A percentile compares a stretch with the other conserved stretches of the same genome.
Evolutionary conservation across 2,329 filamentous ascomycete species (phyloP).

Genomic region (Pseudogymnoascus sp.): DNA sequence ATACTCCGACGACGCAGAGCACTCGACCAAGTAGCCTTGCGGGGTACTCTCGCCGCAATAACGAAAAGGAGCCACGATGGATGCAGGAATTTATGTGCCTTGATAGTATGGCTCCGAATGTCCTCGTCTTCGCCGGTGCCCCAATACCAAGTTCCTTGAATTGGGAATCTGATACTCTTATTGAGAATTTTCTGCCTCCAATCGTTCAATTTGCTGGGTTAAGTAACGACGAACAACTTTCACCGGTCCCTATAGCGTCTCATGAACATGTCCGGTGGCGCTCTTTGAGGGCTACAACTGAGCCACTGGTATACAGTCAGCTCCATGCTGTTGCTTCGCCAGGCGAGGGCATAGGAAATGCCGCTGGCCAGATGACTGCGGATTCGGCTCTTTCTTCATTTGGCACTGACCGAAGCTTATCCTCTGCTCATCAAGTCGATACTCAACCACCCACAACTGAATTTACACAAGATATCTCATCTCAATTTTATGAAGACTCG

Average conservation of each 20-base stretch:
- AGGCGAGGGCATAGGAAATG: conserved; percentile 26
- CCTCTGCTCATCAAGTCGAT: conserved; percentile 18
- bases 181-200: conserved; percentile 37
- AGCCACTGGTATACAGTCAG: conserved; percentile 36
- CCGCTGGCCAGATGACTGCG: conserved; percentile 42
- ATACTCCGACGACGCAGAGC: neutral
- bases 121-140: conserved; percentile 52
- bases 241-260: conserved; percentile 10
- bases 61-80: neutral
- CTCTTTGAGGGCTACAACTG: conserved; percentile 40
- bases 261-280: conserved; percentile 37
- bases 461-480: conserved; percentile 33
- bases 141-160: conserved; percentile 44
- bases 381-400: conserved; percentile 27
- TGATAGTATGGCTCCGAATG: conserved; percentile 19
- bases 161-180: conserved; percentile 45
- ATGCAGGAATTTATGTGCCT: neutral
- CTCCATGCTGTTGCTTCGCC: conserved; percentile 40
- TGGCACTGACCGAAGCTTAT: conserved; percentile 10
- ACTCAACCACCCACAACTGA: conserved; percentile 12
- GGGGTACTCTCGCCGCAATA: neutral
- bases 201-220: conserved; percentile 34
- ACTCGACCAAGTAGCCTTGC: neutral
- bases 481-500: conserved; percentile 71
- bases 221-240: conserved; percentile 12